These are phyloP conservation scores for Blastocystis sp. DNA, from an alignment of 352 stramenopile genomes.

Conservation along the genomic window DNA sequence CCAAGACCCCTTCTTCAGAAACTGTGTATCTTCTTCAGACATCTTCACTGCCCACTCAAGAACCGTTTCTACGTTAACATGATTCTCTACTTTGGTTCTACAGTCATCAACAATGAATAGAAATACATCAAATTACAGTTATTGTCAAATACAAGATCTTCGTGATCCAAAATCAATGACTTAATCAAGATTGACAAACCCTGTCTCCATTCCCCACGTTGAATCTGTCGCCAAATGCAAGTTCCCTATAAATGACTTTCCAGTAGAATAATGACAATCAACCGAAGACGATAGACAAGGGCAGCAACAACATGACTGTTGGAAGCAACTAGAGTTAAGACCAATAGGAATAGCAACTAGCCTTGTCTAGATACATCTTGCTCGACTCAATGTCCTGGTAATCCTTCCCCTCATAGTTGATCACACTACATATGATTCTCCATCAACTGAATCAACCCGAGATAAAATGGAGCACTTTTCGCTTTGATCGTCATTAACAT, in stretches of 20 bases:
- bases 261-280: neutral
- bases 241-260: neutral
- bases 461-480: neutral
- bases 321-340: neutral
- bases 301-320: neutral
- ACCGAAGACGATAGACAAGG: slow-evolving; percentile 2
- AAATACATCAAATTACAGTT: slow-evolving; percentile 32
- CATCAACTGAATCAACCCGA: neutral
- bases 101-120: neutral
- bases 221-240: slow-evolving; percentile 3
- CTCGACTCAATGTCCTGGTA: neutral
- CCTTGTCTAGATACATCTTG: slow-evolving; percentile 39
- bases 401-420: neutral
- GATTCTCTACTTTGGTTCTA: slow-evolving; percentile 52
- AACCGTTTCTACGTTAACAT: slow-evolving; percentile 3
- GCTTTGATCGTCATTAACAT: neutral
- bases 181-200: neutral
- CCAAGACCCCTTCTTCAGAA: neutral
- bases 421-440: neutral
- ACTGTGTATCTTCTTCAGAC: neutral
- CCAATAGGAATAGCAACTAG: neutral
- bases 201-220: neutral
- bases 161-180: slow-evolving; percentile 34
- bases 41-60: neutral
- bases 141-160: slow-evolving; percentile 19